A percentile compares a stretch with the other conserved stretches of the same genome.
These are phyloP conservation scores for Gossypium rotundifolium DNA, from an alignment of 345 rosid species.

Conservation along the genomic window DNA sequence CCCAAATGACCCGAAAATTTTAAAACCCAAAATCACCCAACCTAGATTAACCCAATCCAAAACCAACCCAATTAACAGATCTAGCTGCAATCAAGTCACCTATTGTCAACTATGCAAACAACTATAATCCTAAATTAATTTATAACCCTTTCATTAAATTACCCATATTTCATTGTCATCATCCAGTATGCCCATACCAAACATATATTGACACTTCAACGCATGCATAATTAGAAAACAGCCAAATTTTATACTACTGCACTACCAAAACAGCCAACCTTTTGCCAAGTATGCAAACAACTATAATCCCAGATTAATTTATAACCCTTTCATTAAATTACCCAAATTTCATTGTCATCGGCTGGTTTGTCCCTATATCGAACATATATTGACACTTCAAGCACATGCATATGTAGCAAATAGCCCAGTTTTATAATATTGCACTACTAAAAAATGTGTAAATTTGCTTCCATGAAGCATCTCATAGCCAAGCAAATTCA, in stretches of 20 bases:
- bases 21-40: too few relatives aligned
- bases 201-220: background rate
- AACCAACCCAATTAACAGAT: too few relatives aligned
- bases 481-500: background rate
- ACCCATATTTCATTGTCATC: background rate
- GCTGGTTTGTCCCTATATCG: background rate
- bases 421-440: background rate
- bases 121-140: background rate
- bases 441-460: background rate
- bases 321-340: background rate
- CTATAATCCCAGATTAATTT: background rate
- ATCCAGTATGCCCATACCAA: background rate
- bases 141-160: background rate
- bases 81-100: background rate
- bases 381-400: background rate
- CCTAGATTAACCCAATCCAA: too few relatives aligned
- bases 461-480: background rate
- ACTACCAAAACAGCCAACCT: background rate
- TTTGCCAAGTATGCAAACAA: background rate
- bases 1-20: too few relatives aligned
- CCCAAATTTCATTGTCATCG: background rate
- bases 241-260: background rate
- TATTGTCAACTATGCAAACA: background rate
- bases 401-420: background rate
- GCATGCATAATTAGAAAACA: background rate